Percentiles rank a stretch among this genome's conserved stretches.
Evolutionary conservation across 495 filamentous ascomycete species (phyloP).

Genomic region (Tirmania nivea): DNA sequence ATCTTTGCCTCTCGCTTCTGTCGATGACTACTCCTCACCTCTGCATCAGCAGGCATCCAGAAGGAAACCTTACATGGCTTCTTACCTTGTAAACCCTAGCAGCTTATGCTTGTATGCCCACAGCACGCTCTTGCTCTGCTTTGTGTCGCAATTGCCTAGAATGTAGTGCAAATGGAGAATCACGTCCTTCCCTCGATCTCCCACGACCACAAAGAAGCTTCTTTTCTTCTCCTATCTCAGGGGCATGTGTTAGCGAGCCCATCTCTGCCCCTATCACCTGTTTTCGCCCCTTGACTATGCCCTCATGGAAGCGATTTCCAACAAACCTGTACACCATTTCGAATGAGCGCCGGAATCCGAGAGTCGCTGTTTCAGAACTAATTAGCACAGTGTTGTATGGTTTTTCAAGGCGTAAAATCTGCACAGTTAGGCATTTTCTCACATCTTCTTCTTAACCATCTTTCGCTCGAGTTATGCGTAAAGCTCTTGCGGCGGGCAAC

Average conservation of each 20-base stretch:
- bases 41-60: background rate
- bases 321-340: constrained; percentile 56
- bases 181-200: constrained; percentile 88
- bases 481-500: background rate
- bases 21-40: constrained; percentile 39
- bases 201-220: constrained; percentile 92
- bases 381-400: background rate
- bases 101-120: constrained; percentile 99
- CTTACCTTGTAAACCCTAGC: constrained; percentile 58
- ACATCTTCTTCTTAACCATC: constrained; percentile 40
- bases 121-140: constrained; percentile 87
- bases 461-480: background rate
- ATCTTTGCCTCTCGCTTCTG: constrained; percentile 97
- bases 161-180: constrained; percentile 92
- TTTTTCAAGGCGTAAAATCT: constrained; percentile 7
- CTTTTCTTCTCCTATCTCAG: constrained; percentile 59
- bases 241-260: background rate
- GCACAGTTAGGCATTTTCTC: constrained; percentile 13
- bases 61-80: background rate
- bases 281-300: background rate
- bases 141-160: constrained; percentile 69
- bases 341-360: constrained; percentile 86
- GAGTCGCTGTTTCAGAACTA: constrained; percentile 39
- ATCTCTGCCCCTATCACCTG: background rate
- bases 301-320: background rate